Percentiles rank a stretch among this genome's conserved stretches.
Conservation (phyloP, 495 filamentous ascomycete species). For the Penicillium manginii region DNA sequence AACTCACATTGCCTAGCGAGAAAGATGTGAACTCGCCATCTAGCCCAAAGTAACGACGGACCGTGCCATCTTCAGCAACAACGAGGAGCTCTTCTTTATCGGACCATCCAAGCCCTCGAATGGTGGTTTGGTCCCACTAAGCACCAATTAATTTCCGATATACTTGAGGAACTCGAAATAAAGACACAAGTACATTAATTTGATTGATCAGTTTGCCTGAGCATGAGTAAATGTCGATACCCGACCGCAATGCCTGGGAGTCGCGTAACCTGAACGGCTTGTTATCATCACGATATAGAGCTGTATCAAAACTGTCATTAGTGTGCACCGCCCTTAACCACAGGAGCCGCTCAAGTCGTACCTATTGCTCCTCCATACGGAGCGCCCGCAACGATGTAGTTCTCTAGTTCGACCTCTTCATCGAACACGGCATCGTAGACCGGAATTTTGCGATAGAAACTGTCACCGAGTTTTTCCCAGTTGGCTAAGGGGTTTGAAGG, state of each 20-base stretch:
- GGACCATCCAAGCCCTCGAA: constrained; percentile 93
- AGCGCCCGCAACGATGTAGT: constrained; percentile 89
- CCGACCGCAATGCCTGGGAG: constrained; percentile 71
- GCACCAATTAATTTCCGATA: constrained; percentile 22
- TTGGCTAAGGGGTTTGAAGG: constrained; percentile 74
- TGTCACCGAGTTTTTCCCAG: constrained; percentile 90
- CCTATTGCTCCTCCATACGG: constrained; percentile 94
- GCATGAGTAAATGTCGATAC: constrained; percentile 92
- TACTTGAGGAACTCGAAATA: neutral
- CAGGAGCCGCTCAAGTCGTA: constrained; percentile 42
- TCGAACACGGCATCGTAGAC: constrained; percentile 92
- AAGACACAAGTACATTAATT: constrained; percentile 55
- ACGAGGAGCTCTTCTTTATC: constrained; percentile 93
- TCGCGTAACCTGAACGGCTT: constrained; percentile 80
- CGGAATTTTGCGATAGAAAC: constrained; percentile 91
- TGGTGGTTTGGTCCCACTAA: constrained; percentile 88
- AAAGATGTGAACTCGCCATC: constrained; percentile 95
- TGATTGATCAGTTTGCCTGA: constrained; percentile 80
- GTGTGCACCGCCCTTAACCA: neutral
- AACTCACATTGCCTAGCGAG: constrained; percentile 79
- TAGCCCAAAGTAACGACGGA: constrained; percentile 88
- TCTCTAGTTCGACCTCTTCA: constrained; percentile 89
- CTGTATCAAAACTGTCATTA: constrained; percentile 45
- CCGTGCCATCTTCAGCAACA: constrained; percentile 85
- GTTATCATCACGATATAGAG: constrained; percentile 84